Evolutionary conservation across 202 grass and related monocot species (phyloP).

Genomic region (Saccharum hybrid): DNA sequence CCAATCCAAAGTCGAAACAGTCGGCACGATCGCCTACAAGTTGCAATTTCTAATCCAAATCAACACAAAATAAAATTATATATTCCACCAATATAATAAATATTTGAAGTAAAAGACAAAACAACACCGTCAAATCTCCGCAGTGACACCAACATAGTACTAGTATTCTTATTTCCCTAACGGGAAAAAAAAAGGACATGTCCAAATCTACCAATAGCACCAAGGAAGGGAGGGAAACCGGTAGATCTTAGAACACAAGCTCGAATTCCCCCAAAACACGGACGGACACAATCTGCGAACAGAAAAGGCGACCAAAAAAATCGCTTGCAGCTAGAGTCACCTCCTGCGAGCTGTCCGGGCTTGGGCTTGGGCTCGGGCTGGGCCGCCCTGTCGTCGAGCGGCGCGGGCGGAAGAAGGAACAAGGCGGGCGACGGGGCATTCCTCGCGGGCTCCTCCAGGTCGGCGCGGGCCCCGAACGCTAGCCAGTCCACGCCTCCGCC

Average conservation of each 20-base stretch:
- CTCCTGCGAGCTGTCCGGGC: conserved; percentile 48
- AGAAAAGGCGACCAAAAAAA: background rate
- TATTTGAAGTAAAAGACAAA: background rate
- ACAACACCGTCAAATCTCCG: conserved; percentile 14
- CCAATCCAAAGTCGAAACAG: conserved; percentile 9
- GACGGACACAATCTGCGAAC: background rate
- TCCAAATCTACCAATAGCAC: conserved; percentile 10
- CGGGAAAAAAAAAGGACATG: background rate
- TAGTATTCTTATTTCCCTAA: background rate
- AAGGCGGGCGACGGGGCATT: conserved; percentile 36
- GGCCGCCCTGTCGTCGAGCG: conserved; percentile 35
- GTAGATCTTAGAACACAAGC: conserved; percentile 33
- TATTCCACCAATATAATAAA: conserved; percentile 1
- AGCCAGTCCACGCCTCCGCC: conserved; percentile 37
- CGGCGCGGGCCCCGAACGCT: conserved; percentile 20
- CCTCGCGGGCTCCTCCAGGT: conserved; percentile 30
- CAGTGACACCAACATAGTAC: conserved; percentile 3
- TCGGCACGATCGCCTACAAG: background rate
- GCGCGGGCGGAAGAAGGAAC: conserved; percentile 46
- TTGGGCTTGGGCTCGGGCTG: conserved; percentile 36
- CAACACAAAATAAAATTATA: background rate
- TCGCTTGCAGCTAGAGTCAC: conserved; percentile 31
- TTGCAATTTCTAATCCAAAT: conserved; percentile 38
- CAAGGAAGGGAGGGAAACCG: background rate
- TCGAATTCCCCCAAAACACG: conserved; percentile 7